Evolutionary conservation across 2,329 filamentous ascomycete genomes (phyloP), one percentile per base, ranked within the genome.

Genomic region (Coniochaeta sp.): DNA sequence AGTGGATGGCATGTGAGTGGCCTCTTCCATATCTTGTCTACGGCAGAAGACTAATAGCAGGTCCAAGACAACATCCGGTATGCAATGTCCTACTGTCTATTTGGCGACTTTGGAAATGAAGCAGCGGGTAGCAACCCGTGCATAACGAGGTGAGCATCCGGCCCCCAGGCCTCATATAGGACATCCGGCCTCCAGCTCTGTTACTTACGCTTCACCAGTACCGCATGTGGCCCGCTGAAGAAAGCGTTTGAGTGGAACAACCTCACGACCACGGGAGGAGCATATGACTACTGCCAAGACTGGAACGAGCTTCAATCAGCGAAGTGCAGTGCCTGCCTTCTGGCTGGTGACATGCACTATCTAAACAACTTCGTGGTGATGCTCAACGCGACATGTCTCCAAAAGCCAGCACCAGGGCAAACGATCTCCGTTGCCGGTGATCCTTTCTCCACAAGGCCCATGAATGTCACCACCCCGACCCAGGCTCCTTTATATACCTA

Each of bases 1-100:
- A 83, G 64, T 79, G 76, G 63, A 72, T 79, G 58, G 70, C 87
- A 17, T 87, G 84, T 87, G 72, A 66, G 83, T 75, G 17, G 56
- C 19, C 2, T 16, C n/a, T 50, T 26, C 36, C 11, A n/a, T 50
- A 3, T 36, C 47, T 7, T 52, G 24, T 26, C 24, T 31, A 6
- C 24, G 14, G 7, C n/a, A 59, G 62, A 28, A 63, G 47, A 8
- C 70, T 66, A 31, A 68, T 63, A 6, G 28, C 17, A 58, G 52
- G 31, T 22, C 22, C n/a, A 1, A 86, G 83, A 86, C 64, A 87
- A 87, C 64, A 64, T 86, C 58, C 77, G 85, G 67, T 86, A 79
- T 66, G 76, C 82, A 6, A 64, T 80, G 1, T 80, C 80, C 1
- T 79, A 79, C 65, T 88, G 85, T 66, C 65, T 87, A 0, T 87